Evolutionary conservation across 345 rosid species (phyloP), one percentile per base, ranked within the genome.

Genomic region (Aquilaria sinensis): DNA sequence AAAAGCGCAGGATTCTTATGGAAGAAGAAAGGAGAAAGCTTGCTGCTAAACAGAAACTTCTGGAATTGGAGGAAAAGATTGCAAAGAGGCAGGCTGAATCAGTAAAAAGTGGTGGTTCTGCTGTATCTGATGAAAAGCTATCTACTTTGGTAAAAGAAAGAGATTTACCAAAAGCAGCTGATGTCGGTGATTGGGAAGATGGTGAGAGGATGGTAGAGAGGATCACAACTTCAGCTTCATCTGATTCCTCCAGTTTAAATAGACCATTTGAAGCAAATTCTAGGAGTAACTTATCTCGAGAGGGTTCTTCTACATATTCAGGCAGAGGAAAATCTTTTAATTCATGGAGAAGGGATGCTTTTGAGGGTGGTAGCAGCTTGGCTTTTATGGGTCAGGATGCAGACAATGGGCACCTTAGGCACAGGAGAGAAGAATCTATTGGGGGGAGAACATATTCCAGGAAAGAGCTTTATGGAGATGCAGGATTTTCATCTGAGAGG

Each of bases 1-100:
- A 90, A 80, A 94, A 80, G 66, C 79, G 54, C 16, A 85, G 83
- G 80, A 70, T 87, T 58, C 29, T 76, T 63, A 72, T 91, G 87
- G 99, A 94, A 78, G 97, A 91, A 70, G 99, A 94, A 76, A 87
- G 99, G 78, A 85, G 99, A 74, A 88, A 86, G 69, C 96, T 87
- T 64, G 96, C 96, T 75, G 97, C 99, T 23, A 91, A 87, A 74
- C 93, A 87, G 62, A 94, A 91, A 77, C 96, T 94, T 68, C 69
- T 94, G 33, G 99, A 94, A 74, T 75, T 94, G 81, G 97, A 94
- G 74, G 92, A 94, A 77, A 86, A 67, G 69, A 94, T 94, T 53
- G 97, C 99, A 30, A 88, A 78, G 81, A 85, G 97, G 79, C 86
- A 79, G 65, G 80, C 83, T 57, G 96, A 83, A 69, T 75, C 79